These are phyloP conservation scores for Henckelia pumila DNA, from an alignment of 257 asterid species.

Conservation along the genomic window DNA sequence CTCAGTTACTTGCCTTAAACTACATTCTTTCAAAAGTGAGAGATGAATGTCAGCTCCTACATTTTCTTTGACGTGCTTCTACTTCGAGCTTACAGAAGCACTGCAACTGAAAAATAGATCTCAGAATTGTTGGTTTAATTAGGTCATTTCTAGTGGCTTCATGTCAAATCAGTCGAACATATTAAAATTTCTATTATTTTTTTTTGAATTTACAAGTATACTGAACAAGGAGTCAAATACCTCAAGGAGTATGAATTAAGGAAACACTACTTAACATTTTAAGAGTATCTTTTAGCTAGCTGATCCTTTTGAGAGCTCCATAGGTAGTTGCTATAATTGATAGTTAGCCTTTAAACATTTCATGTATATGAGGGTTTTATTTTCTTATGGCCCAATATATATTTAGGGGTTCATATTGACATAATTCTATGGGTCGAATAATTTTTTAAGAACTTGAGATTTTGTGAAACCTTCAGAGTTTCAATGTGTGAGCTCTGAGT, in stretches of 20 bases:
- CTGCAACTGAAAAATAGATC: not conserved
- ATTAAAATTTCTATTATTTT: no score
- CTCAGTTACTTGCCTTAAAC: slow-evolving; percentile 12
- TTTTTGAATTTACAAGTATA: not conserved
- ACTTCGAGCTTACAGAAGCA: slow-evolving; percentile 7
- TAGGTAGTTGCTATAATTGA: no score
- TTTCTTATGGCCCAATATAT: not conserved
- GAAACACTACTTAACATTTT: not conserved
- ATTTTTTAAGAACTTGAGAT: not conserved
- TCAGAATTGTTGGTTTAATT: not conserved
- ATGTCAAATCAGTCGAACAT: not conserved
- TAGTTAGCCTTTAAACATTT: not conserved
- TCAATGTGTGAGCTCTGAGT: not conserved
- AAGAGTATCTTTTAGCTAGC: slow-evolving; percentile 11
- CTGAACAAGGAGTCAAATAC: not conserved
- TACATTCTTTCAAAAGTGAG: slow-evolving; percentile 1
- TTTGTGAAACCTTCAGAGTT: slow-evolving; percentile 3
- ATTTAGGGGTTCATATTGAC: slow-evolving; percentile 5
- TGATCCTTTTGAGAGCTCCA: not conserved
- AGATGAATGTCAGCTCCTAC: not conserved
- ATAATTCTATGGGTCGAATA: not conserved
- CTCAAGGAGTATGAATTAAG: not conserved
- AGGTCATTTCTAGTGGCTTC: slow-evolving; percentile 4
- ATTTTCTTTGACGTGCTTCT: slow-evolving; percentile 11
- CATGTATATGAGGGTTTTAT: not conserved